These are phyloP conservation scores for Sporothrix schenckii DNA, from an alignment of 2,329 filamentous ascomycete species.

Conservation along the genomic window DNA sequence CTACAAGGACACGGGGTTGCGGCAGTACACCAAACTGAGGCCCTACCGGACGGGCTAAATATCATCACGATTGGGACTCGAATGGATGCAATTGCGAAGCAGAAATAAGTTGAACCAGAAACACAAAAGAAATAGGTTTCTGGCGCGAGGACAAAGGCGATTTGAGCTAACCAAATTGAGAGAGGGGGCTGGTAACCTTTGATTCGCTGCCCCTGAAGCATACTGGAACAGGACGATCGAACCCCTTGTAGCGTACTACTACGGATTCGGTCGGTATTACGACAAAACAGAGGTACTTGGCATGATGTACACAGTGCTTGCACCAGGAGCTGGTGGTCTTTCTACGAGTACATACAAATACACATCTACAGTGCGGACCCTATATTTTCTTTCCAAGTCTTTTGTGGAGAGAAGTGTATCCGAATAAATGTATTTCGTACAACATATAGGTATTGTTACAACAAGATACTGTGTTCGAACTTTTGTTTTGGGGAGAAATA, in stretches of 20 bases:
- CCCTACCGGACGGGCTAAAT: slow-evolving; percentile 25
- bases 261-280: no score
- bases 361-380: no score
- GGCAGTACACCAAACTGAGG: not conserved
- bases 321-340: no score
- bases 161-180: slow-evolving; percentile 33
- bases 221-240: slow-evolving; percentile 14
- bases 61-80: slow-evolving; percentile 30
- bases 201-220: slow-evolving; percentile 33
- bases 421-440: no score
- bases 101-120: slow-evolving; percentile 30
- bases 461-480: no score
- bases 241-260: not conserved
- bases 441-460: no score
- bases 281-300: no score
- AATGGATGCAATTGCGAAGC: slow-evolving; percentile 30
- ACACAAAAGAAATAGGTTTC: slow-evolving; percentile 25
- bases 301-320: no score
- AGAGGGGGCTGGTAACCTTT: slow-evolving; percentile 31
- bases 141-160: not conserved
- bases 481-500: no score
- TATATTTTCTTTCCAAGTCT: no score
- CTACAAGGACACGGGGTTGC: slow-evolving; percentile 12
- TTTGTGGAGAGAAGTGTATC: no score
- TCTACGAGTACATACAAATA: no score